Percentiles rank a stretch among this genome's conserved stretches.
Conservation (phyloP, 148 eudicot species). For the Pharnaceum exiguum region DNA sequence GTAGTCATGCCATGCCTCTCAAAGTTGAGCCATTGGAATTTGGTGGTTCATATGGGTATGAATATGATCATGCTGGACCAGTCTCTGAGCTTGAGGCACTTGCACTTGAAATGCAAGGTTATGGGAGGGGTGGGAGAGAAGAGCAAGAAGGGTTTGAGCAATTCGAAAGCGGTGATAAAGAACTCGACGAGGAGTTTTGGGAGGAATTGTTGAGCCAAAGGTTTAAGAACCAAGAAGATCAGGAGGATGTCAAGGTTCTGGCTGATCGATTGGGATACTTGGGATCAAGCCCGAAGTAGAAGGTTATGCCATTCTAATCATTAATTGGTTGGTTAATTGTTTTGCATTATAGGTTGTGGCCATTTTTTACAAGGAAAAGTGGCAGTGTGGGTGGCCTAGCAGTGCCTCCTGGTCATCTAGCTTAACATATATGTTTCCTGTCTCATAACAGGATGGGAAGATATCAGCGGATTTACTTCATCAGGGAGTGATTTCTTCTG, state of each 20-base stretch:
- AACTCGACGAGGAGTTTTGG: conserved; percentile 87
- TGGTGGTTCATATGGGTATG: conserved; percentile 29
- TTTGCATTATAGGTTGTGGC: not conserved
- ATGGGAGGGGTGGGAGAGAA: conserved; percentile 43
- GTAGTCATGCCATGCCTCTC: conserved; percentile 9
- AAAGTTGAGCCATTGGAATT: conserved; percentile 56
- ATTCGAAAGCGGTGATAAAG: conserved; percentile 31
- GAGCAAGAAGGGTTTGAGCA: conserved; percentile 29
- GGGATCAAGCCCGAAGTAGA: conserved; percentile 27
- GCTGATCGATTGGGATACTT: conserved; percentile 28
- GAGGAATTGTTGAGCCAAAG: conserved; percentile 70
- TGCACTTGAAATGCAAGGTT: conserved; percentile 86
- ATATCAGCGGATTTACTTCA: not conserved
- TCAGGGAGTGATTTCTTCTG: not conserved
- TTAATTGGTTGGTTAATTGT: not conserved
- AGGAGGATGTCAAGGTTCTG: conserved; percentile 35
- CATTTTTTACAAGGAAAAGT: not conserved
- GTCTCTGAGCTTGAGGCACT: conserved; percentile 87
- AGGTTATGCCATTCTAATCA: not conserved
- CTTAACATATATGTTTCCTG: conserved; percentile 19
- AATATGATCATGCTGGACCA: conserved; percentile 22
- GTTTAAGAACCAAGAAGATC: conserved; percentile 31
- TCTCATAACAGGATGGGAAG: conserved; percentile 21
- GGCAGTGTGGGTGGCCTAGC: not conserved
- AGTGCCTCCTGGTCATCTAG: no score